Base-by-base conservation (phyloP, 2,329 filamentous ascomycete species). In the Fusarium metavorans region DNA sequence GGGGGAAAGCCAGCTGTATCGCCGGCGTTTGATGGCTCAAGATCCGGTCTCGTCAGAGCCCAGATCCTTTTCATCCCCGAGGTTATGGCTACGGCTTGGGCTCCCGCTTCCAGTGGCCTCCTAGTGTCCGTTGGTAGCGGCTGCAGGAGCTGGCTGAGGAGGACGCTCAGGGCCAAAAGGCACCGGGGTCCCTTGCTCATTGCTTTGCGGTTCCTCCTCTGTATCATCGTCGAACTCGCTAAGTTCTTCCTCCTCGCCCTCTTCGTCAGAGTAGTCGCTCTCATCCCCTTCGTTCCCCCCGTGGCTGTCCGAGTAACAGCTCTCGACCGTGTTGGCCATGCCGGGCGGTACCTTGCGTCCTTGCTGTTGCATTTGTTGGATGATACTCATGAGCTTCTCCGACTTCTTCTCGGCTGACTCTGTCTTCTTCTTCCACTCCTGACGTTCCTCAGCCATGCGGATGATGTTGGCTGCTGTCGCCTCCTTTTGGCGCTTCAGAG, bases 351-450 rank as follows among this genome's bases (percentile, higher is more conserved):
- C 89, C 65, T 95, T 95, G 70, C 96, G 92, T 18, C 96, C 95
- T 80, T 98, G 95, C 75, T 94, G 94, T 83, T 98, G 96, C 95
- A 98, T 98, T 79, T 95, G 94, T 72, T 97, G 94, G 84, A 97
- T 98, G 79, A 98, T 94, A 81, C 94, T 95, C 84, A 96, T 96
- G 66, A 99, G 91, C 83, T 97, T 97, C 72, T 95, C 93, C 79
- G 95, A 95, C 87, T 97, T 96, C 85, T 94, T 95, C 63, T 85
- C 83, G 6, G 82, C 80, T 1, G 75, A 74, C 59, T 83, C 82
- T 23, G 80, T 78, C 77, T 95, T 95, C 84, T 93, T 94, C 80
- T 92, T 92, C 81, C 95, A 91, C 39, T 93, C 91, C 75, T 98
- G 94, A 64, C 97, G 92, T 82, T 98, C 96, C 82, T 98, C 95